A percentile compares a stretch with the other conserved stretches of the same genome.
Evolutionary conservation across 805 yeast genomes (phyloP).

Genomic region (Candida coleopterorum): DNA sequence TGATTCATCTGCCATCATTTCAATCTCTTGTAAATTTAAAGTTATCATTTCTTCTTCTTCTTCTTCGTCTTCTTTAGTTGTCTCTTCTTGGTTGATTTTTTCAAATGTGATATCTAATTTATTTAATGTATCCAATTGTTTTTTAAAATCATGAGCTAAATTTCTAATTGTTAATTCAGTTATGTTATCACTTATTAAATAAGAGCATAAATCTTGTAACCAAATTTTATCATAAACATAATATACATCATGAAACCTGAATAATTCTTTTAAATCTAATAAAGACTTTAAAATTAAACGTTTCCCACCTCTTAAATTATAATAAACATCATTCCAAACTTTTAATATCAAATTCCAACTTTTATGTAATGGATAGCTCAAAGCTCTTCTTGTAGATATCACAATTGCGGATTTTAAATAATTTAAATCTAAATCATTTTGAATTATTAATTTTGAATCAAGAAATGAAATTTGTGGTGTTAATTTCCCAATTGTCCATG

Average conservation of each 20-base stretch:
- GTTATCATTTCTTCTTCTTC: slow-evolving; percentile 33
- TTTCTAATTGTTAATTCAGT: slow-evolving; percentile 55
- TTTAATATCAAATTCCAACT: slow-evolving; percentile 53
- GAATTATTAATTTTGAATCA: slow-evolving; percentile 51
- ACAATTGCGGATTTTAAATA: slow-evolving; percentile 51
- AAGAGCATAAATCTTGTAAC: slow-evolving; percentile 71
- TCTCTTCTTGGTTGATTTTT: slow-evolving; percentile 26
- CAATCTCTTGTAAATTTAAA: slow-evolving; percentile 52
- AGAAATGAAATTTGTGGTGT: slow-evolving; percentile 72
- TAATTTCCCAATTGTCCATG: slow-evolving; percentile 90
- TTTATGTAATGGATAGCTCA: slow-evolving; percentile 77
- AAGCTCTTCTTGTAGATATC: slow-evolving; percentile 65
- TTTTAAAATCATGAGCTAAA: slow-evolving; percentile 61
- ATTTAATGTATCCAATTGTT: slow-evolving; percentile 30
- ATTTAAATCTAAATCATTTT: slow-evolving; percentile 13
- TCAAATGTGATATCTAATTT: slow-evolving; percentile 54
- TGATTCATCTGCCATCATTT: slow-evolving; percentile 48
- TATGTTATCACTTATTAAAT: slow-evolving; percentile 62
- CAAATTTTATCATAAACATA: slow-evolving; percentile 77
- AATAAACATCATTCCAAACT: slow-evolving; percentile 75
- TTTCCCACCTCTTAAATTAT: slow-evolving; percentile 63
- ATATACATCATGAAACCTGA: slow-evolving; percentile 78
- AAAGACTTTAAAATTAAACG: slow-evolving; percentile 56
- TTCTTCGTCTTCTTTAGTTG: slow-evolving; percentile 11
- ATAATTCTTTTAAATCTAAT: slow-evolving; percentile 61